A percentile compares a stretch with the other conserved stretches of the same genome.
Evolutionary conservation across 352 stramenopile genomes (phyloP).

Genomic region (Phytophthora sp.): DNA sequence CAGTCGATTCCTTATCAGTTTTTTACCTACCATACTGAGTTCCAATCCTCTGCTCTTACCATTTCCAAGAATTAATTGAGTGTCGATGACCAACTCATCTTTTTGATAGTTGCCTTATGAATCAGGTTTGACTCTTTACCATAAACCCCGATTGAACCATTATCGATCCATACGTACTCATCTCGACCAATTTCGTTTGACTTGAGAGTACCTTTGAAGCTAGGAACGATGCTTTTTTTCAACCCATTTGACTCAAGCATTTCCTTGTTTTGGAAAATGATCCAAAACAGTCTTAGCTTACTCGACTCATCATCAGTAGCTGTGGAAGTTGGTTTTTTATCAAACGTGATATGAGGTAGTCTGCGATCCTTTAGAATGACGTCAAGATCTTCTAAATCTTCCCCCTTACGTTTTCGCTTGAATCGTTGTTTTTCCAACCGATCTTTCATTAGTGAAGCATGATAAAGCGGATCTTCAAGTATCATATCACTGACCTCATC

Average conservation of each 20-base stretch:
- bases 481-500: constrained; percentile 7
- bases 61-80: constrained; percentile 7
- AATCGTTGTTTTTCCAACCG: constrained; percentile 14
- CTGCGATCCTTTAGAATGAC: background rate
- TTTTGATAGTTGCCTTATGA: background rate
- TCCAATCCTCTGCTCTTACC: constrained; percentile 4
- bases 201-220: too few species aligned
- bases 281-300: too few species aligned
- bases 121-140: constrained; percentile 1
- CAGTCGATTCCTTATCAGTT: background rate
- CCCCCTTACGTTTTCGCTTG: background rate
- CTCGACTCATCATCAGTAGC: too few species aligned
- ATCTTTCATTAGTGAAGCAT: too few species aligned
- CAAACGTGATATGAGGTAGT: background rate
- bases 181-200: too few species aligned
- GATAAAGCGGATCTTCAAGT: too few species aligned
- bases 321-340: too few species aligned
- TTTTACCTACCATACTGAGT: constrained; percentile 7
- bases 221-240: too few species aligned
- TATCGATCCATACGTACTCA: too few species aligned
- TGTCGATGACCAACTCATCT: constrained; percentile 21
- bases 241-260: too few species aligned
- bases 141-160: constrained; percentile 4
- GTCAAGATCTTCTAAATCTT: too few species aligned
- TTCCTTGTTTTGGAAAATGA: too few species aligned